phyloP scores from a whole-genome alignment of 768 basidiomycete species.

The Russula brevipes region DNA sequence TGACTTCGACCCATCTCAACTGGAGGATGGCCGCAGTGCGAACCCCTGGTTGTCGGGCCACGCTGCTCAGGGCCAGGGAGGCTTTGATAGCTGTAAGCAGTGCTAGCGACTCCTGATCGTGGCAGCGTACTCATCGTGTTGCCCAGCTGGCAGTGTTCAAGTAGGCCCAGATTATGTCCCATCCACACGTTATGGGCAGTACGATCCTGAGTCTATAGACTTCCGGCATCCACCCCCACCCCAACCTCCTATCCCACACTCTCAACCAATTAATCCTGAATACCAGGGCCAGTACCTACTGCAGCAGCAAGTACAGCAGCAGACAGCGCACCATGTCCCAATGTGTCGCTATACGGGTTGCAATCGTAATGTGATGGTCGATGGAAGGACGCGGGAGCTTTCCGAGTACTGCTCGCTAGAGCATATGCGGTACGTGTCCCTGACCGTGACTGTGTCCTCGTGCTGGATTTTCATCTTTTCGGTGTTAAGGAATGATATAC shows the following conservation, averaged over 20 bases:
- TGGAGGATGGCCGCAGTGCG: not conserved
- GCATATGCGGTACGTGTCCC: conserved; percentile 11
- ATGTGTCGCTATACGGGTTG: conserved; percentile 1
- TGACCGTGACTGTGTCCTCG: not conserved
- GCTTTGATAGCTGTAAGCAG: not conserved
- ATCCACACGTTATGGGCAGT: not conserved
- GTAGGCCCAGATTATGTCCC: not conserved
- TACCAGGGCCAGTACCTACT: too few species aligned
- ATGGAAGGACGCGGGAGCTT: not conserved
- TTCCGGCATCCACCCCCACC: not conserved
- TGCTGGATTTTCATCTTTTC: not conserved
- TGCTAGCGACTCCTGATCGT: too few species aligned
- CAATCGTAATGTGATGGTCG: not conserved
- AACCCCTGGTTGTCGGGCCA: not conserved
- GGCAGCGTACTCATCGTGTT: not conserved
- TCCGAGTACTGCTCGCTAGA: conserved; percentile 5
- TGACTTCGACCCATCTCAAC: not conserved
- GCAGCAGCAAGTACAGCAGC: not conserved
- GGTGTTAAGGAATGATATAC: conserved; percentile 4
- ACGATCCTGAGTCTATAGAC: not conserved
- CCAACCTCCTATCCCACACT: not conserved
- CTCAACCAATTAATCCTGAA: too few species aligned
- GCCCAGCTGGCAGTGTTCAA: not conserved
- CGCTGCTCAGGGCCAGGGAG: not conserved
- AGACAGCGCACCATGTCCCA: not conserved